phyloP scores from a whole-genome alignment of 2,329 filamentous ascomycete species.

The Fusarium beomiforme region DNA sequence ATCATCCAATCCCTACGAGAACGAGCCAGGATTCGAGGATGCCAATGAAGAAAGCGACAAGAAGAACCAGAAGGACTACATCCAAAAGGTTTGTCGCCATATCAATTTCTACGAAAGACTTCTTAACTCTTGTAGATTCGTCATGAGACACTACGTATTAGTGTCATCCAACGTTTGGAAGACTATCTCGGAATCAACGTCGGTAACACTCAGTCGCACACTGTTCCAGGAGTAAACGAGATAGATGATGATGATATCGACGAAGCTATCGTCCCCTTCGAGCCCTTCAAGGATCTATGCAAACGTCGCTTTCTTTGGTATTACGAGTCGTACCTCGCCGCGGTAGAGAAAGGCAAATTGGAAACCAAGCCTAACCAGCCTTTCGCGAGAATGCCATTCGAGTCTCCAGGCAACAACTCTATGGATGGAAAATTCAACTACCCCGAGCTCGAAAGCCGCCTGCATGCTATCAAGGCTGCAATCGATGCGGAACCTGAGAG shows the following conservation, averaged over 20 bases:
- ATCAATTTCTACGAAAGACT: not conserved
- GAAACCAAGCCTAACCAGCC: conserved; percentile 70
- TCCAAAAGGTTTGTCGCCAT: conserved; percentile 71
- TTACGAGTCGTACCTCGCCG: conserved; percentile 83
- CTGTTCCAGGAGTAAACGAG: conserved; percentile 46
- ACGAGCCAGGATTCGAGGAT: conserved; percentile 93
- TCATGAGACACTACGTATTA: conserved; percentile 88
- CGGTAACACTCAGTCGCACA: conserved; percentile 54
- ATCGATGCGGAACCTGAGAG: conserved; percentile 75
- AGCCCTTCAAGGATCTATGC: conserved; percentile 89
- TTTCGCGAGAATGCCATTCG: conserved; percentile 91
- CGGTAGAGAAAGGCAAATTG: conserved; percentile 71
- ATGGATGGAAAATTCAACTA: conserved; percentile 94
- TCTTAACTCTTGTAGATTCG: conserved; percentile 70
- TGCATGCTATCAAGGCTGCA: conserved; percentile 73
- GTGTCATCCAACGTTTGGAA: conserved; percentile 87
- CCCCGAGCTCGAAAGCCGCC: conserved; percentile 73
- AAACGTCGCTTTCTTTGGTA: conserved; percentile 97
- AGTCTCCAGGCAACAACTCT: conserved; percentile 71
- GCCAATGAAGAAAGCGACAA: conserved; percentile 75
- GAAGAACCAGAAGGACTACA: conserved; percentile 77
- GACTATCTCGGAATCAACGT: conserved; percentile 74
- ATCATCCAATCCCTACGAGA: conserved; percentile 93
- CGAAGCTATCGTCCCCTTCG: conserved; percentile 69
- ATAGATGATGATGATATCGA: conserved; percentile 62